A percentile compares a stretch with the other conserved stretches of the same genome.
Evolutionary conservation across 495 filamentous ascomycete species (phyloP).

Genomic region (Chaetomium cochliodes): DNA sequence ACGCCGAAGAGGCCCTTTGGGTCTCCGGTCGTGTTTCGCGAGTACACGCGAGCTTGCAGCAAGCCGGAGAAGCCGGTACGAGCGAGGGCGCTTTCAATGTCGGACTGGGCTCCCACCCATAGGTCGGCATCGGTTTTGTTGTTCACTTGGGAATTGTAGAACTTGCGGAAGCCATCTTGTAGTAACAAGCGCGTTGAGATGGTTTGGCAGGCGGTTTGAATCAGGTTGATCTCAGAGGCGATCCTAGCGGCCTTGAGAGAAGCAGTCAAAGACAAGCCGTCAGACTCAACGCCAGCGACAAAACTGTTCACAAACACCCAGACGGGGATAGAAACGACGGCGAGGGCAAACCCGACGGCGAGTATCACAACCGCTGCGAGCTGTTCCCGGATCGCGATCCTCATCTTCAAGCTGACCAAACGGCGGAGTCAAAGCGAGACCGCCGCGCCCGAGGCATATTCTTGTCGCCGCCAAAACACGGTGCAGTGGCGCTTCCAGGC

Average conservation of each 20-base stretch:
- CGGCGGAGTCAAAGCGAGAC: slow-evolving; percentile 27
- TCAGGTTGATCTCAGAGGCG: slow-evolving; percentile 67
- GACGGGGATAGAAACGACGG: slow-evolving; percentile 49
- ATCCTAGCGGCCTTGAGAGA: slow-evolving; percentile 82
- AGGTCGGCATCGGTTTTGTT: slow-evolving; percentile 42
- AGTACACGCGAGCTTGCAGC: slow-evolving; percentile 65
- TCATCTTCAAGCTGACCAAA: slow-evolving; percentile 55
- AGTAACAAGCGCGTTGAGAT: slow-evolving; percentile 67
- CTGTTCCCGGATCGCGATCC: slow-evolving; percentile 81
- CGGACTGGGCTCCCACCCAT: slow-evolving; percentile 55
- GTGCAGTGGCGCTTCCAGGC: too few relatives aligned
- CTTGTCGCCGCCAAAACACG: neutral
- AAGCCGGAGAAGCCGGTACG: slow-evolving; percentile 53
- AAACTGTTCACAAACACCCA: slow-evolving; percentile 77
- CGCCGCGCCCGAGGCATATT: slow-evolving; percentile 31
- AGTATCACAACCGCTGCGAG: slow-evolving; percentile 71
- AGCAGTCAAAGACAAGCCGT: slow-evolving; percentile 70
- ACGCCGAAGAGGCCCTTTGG: slow-evolving; percentile 56
- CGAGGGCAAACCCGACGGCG: slow-evolving; percentile 64
- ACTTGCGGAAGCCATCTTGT: slow-evolving; percentile 60
- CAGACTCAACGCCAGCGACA: slow-evolving; percentile 59
- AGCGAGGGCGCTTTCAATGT: slow-evolving; percentile 62
- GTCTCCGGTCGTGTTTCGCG: slow-evolving; percentile 59
- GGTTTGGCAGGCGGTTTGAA: slow-evolving; percentile 65
- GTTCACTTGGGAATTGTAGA: slow-evolving; percentile 56